Evolutionary conservation across 331 rosid genomes (phyloP), one percentile per base, ranked within the genome.

Genomic region (Cydonia oblonga): DNA sequence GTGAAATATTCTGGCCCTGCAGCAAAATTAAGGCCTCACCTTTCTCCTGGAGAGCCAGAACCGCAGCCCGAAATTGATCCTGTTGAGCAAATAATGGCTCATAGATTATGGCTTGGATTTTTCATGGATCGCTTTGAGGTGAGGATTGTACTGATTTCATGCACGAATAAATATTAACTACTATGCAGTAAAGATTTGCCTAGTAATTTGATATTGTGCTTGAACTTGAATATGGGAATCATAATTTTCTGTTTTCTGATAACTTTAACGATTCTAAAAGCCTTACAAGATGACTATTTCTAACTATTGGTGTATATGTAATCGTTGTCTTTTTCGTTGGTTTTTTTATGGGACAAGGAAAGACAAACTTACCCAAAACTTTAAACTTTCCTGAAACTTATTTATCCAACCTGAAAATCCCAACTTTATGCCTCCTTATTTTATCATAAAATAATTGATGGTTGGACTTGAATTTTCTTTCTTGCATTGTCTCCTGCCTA

Each of bases 121-220:
- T 90, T 91, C 66, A 93, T 93, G 72, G 98, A 91, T 69, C 97
- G 98, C 26, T 93, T 93, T 86, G 97, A 93, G 98, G 98, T 91
- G 80, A 82, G 91, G 62, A 66, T 73, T 60, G 38, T 26, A 25
- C 30, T 7, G 19, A 62, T 62, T 30, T 20, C 44, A 19, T 30
- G 67, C 29, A 62, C 19, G 67, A 62, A 11, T 62, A 62, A 16
- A 16, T 30, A 62, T 15, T 9, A 19, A 29, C 25, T 18, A 62
- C 33, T 4, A 29, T 30, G 25, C 18, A 71, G 57, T 23, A 57
- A 22, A 13, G 25, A 58, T 58, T 58, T 35, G 26, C 26, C 53
- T 5, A 12, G 25, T 23, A 58, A 35, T 24, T 23, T 57, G 24
- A 16, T 57, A 18, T 6, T 38, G 22, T 35, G 53, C 23, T 54